Conservation (phyloP, 1,284 basidiomycete species). For the Anthracocystis setariae region DNA sequence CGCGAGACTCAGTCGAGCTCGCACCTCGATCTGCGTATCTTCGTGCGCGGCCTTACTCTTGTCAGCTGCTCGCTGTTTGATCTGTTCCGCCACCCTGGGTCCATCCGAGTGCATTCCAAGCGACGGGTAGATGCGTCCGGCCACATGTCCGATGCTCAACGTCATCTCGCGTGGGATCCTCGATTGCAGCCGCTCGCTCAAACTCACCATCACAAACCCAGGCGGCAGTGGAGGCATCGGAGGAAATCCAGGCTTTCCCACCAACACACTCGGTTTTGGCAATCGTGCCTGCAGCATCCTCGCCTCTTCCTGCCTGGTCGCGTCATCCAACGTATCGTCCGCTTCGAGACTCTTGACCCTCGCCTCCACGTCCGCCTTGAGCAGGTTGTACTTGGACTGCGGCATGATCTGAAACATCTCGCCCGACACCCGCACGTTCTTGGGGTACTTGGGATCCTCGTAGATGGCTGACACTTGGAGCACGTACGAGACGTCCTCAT, state of each 20-base stretch:
- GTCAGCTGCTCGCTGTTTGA: conserved; percentile 18
- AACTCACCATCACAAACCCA: conserved; percentile 43
- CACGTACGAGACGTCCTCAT: conserved; percentile 40
- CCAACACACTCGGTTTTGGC: conserved; percentile 34
- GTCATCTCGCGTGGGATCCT: conserved; percentile 32
- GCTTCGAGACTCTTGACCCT: conserved; percentile 13
- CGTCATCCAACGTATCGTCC: conserved; percentile 19
- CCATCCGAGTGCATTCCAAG: conserved; percentile 43
- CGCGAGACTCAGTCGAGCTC: conserved; percentile 34
- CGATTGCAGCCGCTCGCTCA: conserved; percentile 31
- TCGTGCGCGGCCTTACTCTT: conserved; percentile 34
- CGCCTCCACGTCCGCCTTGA: conserved; percentile 18
- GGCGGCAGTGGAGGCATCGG: conserved; percentile 37
- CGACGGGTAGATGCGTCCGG: conserved; percentile 45
- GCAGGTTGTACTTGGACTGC: conserved; percentile 24
- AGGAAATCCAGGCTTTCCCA: conserved; percentile 34
- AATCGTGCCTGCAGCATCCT: conserved; percentile 24
- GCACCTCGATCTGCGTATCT: conserved; percentile 39
- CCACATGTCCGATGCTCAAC: conserved; percentile 28
- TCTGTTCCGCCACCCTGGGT: conserved; percentile 41
- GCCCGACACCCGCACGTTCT: conserved; percentile 28
- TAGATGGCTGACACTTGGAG: conserved; percentile 39
- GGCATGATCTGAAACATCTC: conserved; percentile 43
- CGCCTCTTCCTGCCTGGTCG: conserved; percentile 21
- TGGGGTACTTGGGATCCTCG: conserved; percentile 29